These are phyloP conservation scores for Cardamine occulta DNA, from an alignment of 345 rosid genomes.

Conservation along the genomic window DNA sequence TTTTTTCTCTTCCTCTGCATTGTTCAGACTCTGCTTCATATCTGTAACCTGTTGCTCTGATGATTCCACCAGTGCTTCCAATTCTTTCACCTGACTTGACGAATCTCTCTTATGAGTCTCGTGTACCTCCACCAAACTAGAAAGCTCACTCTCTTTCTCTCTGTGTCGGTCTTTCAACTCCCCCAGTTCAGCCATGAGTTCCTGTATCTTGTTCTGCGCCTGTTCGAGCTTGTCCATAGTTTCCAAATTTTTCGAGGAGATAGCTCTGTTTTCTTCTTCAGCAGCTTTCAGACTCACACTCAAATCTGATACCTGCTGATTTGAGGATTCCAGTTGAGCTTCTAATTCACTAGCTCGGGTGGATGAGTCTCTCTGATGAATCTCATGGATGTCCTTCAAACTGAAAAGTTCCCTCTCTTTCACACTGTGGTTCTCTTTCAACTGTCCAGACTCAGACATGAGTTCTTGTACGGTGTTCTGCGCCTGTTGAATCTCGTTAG, in stretches of 20 bases:
- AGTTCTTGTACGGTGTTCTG: conserved; percentile 49
- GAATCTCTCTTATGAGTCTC: conserved; percentile 55
- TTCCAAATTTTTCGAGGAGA: conserved; percentile 54
- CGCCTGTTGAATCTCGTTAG: conserved; percentile 56
- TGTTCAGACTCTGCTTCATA: conserved; percentile 51
- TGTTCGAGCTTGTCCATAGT: conserved; percentile 54
- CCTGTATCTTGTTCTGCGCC: conserved; percentile 47
- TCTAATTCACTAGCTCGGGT: conserved; percentile 36
- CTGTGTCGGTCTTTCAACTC: conserved; percentile 54
- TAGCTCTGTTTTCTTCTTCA: conserved; percentile 59
- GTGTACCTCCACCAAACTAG: conserved; percentile 49
- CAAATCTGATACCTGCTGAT: conserved; percentile 54
- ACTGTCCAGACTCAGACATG: conserved; percentile 48
- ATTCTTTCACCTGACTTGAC: conserved; percentile 35
- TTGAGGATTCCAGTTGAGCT: conserved; percentile 55
- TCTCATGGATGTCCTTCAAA: conserved; percentile 54
- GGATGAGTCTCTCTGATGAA: conserved; percentile 58
- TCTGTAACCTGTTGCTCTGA: conserved; percentile 51
- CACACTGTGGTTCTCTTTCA: conserved; percentile 51
- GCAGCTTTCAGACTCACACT: conserved; percentile 46
- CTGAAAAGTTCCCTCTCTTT: conserved; percentile 62
- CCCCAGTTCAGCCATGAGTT: conserved; percentile 49
- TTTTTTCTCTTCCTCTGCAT: conserved; percentile 58
- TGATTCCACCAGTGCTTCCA: conserved; percentile 45
- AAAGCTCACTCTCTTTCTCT: conserved; percentile 62